Evolutionary conservation across 1,139 yeast species (phyloP).

Genomic region (Neolecta irregularis): DNA sequence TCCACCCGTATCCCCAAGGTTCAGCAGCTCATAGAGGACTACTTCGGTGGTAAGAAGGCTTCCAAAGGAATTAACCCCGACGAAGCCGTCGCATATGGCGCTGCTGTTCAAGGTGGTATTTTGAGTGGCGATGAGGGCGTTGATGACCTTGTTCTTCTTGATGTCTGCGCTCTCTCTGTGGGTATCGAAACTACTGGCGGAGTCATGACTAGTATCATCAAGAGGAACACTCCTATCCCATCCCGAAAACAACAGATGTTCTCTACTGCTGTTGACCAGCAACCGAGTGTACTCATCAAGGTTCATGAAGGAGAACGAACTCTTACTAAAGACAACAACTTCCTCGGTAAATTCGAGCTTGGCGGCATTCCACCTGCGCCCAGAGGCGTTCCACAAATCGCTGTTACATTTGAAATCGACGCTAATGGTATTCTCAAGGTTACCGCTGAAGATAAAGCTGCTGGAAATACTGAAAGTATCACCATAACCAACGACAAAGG

Average conservation of each 20-base stretch:
- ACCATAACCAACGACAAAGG: conserved; percentile 96
- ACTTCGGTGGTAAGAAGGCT: conserved; percentile 84
- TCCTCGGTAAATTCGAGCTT: conserved; percentile 88
- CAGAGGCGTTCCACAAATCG: conserved; percentile 95
- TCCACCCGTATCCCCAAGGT: conserved; percentile 97
- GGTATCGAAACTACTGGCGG: conserved; percentile 98
- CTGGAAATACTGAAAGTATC: conserved; percentile 72
- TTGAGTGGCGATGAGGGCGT: conserved; percentile 72
- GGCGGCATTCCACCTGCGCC: conserved; percentile 96
- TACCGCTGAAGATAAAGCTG: conserved; percentile 87
- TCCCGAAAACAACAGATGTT: conserved; percentile 92
- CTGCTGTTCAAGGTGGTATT: conserved; percentile 95
- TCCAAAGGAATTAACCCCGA: conserved; percentile 94
- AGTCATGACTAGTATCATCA: conserved; percentile 91
- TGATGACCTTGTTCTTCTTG: conserved; percentile 75
- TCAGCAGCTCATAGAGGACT: conserved; percentile 73
- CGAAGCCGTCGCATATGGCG: conserved; percentile 96
- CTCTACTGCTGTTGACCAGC: conserved; percentile 95
- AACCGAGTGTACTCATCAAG: conserved; percentile 90
- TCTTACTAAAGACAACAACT: conserved; percentile 85
- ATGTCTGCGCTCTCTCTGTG: conserved; percentile 84
- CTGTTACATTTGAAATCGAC: conserved; percentile 85
- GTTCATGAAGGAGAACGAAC: conserved; percentile 97
- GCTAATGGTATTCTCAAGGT: conserved; percentile 94
- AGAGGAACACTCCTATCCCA: conserved; percentile 94